phyloP scores from a whole-genome alignment of 78 protist species.

The Salpingoeca rosetta region DNA sequence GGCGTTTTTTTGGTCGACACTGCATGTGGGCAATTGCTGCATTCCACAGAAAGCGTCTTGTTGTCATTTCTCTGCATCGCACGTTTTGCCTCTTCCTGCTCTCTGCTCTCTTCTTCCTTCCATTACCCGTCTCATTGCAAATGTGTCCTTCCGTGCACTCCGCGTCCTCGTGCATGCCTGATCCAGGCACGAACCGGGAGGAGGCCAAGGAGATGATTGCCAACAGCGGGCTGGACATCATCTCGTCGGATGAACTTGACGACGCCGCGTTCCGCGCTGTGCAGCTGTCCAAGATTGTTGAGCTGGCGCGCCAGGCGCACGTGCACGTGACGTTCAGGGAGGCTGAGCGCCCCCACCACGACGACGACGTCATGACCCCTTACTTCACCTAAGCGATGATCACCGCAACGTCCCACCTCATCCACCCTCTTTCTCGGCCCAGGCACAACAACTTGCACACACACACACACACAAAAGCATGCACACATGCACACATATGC shows the following conservation, averaged over 20 bases:
- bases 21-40: too few relatives aligned
- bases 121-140: neutral
- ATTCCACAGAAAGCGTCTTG: too few relatives aligned
- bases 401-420: too few relatives aligned
- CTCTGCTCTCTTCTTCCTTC: neutral
- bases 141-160: neutral
- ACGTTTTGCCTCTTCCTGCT: too few relatives aligned
- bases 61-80: too few relatives aligned
- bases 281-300: conserved; percentile 39
- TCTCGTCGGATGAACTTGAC: conserved; percentile 65
- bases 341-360: neutral
- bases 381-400: neutral
- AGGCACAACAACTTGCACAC: too few relatives aligned
- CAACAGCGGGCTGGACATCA: conserved; percentile 49
- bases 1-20: neutral
- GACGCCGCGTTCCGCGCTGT: conserved; percentile 77
- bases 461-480: too few relatives aligned
- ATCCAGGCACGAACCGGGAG: conserved; percentile 68
- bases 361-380: neutral
- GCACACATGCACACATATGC: too few relatives aligned
- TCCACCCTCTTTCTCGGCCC: too few relatives aligned
- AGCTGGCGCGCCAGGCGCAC: conserved; percentile 4
- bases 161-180: neutral
- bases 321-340: conserved; percentile 21
- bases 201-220: conserved; percentile 62